Evolutionary conservation across 2,329 filamentous ascomycete genomes (phyloP), one percentile per base, ranked within the genome.

Genomic region (Alternaria hordeiaustralica): DNA sequence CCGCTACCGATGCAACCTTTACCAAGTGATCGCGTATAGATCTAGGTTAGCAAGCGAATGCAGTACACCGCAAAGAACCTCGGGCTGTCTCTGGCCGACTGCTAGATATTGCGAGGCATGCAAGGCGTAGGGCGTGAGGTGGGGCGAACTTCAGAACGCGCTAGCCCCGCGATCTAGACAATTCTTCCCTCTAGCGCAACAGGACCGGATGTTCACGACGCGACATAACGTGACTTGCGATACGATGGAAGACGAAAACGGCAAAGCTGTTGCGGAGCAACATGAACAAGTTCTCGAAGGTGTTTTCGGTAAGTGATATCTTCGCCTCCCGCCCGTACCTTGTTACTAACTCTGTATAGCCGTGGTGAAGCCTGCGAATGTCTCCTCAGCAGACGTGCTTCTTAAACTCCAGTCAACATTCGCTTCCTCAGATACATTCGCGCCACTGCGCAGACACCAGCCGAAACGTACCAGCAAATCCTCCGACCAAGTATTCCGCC

Each of bases 331-430:
- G 26, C 13, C 12, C 21, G 4, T n/a, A 25, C 9, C 15, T 20
- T n/a, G 20, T 8, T 13, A n/a, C 63, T 58, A 4, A 63, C 28
- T 23, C n/a, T 15, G 6, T 2, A 8, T 11, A 75, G 72, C 71
- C 15, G 63, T 75, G 26, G 66, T 63, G 10, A 75, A 75, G 60
- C 72, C 72, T 5, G 66, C 70, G 26, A 26, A 64, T 20, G 49
- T 73, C 44, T 74, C 71, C 0, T 74, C 72, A n/a, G 69, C 69
- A 51, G 64, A 71, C 50, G 69, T 71, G 15, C 65, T 75, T 15
- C 64, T 70, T 18, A 74, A 73, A 46, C 61, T 75, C 5, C 72
- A 75, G 20, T 36, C 60, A 18, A 55, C 64, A 7, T 75, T 75
- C 41, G 71, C 69, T 2, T 6, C 61, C 6, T 75, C 70, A 15